Evolutionary conservation across 73 alveolate species (phyloP).

Genomic region (Paramecium bursaria): DNA sequence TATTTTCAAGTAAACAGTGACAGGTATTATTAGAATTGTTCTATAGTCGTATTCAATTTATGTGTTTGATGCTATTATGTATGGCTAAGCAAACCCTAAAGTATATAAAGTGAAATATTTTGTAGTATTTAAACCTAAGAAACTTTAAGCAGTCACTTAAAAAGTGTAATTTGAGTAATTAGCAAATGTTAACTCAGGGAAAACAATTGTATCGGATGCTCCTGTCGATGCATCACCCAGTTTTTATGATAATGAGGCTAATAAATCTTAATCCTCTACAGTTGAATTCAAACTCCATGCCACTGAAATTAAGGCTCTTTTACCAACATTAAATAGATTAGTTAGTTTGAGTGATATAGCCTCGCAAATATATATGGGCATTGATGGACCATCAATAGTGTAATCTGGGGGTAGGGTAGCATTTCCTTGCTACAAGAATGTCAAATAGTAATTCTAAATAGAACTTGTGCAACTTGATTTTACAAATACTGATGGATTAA

Average conservation of each 20-base stretch:
- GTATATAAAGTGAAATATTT: neutral
- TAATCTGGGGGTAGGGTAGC: neutral
- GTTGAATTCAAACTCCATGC: neutral
- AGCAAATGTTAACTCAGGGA: neutral
- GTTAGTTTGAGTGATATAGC: neutral
- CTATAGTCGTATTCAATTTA: neutral
- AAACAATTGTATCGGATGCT: neutral
- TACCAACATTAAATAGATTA: neutral
- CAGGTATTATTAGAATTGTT: neutral
- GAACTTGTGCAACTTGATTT: neutral
- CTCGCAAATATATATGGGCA: neutral
- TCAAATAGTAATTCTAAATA: neutral
- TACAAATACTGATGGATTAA: neutral
- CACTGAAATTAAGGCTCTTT: neutral
- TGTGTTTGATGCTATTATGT: neutral
- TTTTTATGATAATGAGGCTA: neutral
- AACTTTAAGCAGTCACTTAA: neutral
- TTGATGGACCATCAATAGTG: constrained; percentile 13
- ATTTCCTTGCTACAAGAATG: neutral
- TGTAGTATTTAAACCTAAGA: neutral
- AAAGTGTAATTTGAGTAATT: constrained; percentile 19
- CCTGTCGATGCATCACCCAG: neutral
- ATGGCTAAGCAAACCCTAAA: constrained; percentile 12
- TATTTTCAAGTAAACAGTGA: neutral
- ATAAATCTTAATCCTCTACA: neutral